phyloP scores from a whole-genome alignment of 2,329 filamentous ascomycete genomes.

The Fragosphaeria purpurea region DNA sequence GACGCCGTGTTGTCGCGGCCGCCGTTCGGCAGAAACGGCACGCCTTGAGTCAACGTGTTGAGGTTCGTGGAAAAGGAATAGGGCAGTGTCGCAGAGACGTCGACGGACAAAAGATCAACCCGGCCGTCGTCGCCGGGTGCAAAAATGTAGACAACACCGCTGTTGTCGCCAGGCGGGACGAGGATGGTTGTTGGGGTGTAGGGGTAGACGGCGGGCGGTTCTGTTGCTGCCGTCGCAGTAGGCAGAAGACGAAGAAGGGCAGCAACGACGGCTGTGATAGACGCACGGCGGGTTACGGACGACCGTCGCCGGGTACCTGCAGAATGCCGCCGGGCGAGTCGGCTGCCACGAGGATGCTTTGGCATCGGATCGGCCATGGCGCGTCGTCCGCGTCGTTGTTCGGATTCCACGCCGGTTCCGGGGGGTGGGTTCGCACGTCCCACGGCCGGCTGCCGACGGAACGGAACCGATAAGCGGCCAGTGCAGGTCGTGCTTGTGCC shows the following conservation, averaged over 20 bases:
- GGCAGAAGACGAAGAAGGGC: conserved; percentile 5
- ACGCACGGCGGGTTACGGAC: no score
- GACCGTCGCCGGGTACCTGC: no score
- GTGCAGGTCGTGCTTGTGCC: no score
- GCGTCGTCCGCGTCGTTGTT: no score
- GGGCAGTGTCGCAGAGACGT: conserved; percentile 50
- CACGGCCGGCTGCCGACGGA: no score
- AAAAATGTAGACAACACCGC: conserved; percentile 56
- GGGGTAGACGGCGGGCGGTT: conserved; percentile 44
- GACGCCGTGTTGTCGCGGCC: conserved; percentile 27
- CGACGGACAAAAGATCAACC: conserved; percentile 51
- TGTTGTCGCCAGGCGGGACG: conserved; percentile 35
- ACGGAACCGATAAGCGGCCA: no score
- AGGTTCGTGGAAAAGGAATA: conserved; percentile 28
- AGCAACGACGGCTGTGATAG: background rate
- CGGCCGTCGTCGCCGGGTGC: conserved; percentile 34
- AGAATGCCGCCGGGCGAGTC: no score
- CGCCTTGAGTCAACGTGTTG: conserved; percentile 40
- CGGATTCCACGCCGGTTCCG: no score
- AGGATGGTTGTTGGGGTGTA: conserved; percentile 72
- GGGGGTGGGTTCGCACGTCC: no score
- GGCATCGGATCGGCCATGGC: no score
- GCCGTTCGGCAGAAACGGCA: conserved; percentile 53
- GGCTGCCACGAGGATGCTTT: no score
- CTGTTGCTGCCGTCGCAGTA: conserved; percentile 6